A percentile compares a stretch with the other conserved stretches of the same genome.
phyloP scores from a whole-genome alignment of 441 rosid genomes.

The Geranium incanum region DNA sequence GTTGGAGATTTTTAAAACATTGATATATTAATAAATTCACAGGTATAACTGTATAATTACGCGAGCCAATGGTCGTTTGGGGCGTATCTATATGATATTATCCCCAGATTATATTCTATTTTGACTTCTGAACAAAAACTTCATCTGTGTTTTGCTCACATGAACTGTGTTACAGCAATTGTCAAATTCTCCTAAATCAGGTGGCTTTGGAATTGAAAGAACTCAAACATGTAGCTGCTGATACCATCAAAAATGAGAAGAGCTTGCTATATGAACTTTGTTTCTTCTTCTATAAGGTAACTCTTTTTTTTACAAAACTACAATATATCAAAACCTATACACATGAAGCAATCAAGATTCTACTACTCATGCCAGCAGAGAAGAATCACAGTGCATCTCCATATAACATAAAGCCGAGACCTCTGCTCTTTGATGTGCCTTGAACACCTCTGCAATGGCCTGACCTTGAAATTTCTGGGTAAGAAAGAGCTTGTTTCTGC shows the following conservation, averaged over 20 bases:
- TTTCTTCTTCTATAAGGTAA: not conserved
- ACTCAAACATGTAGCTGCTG: too few species aligned
- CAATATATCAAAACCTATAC: not conserved
- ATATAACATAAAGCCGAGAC: conserved; percentile 60
- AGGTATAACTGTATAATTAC: too few species aligned
- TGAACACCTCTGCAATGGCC: conserved; percentile 53
- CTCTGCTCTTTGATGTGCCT: conserved; percentile 63
- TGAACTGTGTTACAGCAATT: too few species aligned
- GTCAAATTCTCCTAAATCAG: too few species aligned
- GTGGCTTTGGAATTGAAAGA: too few species aligned
- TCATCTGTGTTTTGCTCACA: too few species aligned
- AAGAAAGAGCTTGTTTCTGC: conserved; percentile 24
- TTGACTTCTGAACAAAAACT: too few species aligned
- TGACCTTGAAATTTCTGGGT: conserved; percentile 36
- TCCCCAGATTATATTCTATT: too few species aligned
- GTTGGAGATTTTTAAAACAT: too few species aligned
- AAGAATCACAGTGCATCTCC: conserved; percentile 76
- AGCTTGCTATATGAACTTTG: not conserved
- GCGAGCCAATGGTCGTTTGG: too few species aligned
- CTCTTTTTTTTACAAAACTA: not conserved
- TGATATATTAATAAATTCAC: too few species aligned
- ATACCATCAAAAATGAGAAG: not conserved
- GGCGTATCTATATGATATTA: too few species aligned
- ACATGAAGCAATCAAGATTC: not conserved
- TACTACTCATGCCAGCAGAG: conserved; percentile 56